A percentile compares a stretch with the other conserved stretches of the same genome.
Conservation (phyloP, 1,139 yeast genomes). For the Lodderomyces theae region DNA sequence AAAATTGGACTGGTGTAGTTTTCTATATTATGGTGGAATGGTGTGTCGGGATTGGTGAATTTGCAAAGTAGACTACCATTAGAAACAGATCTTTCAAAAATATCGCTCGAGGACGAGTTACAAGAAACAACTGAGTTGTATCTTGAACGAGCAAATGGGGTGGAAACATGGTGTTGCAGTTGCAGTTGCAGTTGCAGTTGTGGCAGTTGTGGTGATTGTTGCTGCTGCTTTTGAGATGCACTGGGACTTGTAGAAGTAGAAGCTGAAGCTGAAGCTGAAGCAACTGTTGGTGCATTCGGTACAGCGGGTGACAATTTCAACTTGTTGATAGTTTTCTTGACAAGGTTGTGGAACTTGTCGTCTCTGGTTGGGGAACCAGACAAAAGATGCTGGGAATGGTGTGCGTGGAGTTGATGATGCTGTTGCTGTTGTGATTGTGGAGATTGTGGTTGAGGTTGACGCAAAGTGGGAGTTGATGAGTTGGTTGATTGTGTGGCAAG, state of each 20-base stretch:
- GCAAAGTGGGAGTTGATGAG: background rate
- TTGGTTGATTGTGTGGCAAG: background rate
- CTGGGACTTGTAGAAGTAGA: too few species aligned
- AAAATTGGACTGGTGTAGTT: slow-evolving; percentile 31
- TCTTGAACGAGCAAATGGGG: slow-evolving; percentile 4
- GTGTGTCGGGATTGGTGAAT: slow-evolving; percentile 17
- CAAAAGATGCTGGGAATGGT: too few species aligned
- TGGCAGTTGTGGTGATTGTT: too few species aligned
- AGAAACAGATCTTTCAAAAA: slow-evolving; percentile 16
- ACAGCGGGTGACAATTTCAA: slow-evolving; percentile 12
- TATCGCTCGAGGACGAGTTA: slow-evolving; percentile 12
- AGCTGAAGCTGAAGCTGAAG: too few species aligned
- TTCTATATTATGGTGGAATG: slow-evolving; percentile 28
- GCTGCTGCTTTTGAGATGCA: too few species aligned
- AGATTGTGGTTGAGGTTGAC: background rate
- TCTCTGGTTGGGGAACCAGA: slow-evolving; percentile 3
- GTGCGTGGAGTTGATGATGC: background rate
- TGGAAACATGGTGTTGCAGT: background rate
- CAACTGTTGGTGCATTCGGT: too few species aligned
- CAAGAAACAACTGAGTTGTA: slow-evolving; percentile 10
- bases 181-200: background rate
- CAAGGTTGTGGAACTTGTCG: slow-evolving; percentile 11
- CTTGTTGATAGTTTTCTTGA: slow-evolving; percentile 13
- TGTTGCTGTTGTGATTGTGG: background rate
- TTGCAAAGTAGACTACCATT: slow-evolving; percentile 1